Evolutionary conservation across 371 early-diverging fungal species (phyloP).

Genomic region (Zancudomyces culisetae): DNA sequence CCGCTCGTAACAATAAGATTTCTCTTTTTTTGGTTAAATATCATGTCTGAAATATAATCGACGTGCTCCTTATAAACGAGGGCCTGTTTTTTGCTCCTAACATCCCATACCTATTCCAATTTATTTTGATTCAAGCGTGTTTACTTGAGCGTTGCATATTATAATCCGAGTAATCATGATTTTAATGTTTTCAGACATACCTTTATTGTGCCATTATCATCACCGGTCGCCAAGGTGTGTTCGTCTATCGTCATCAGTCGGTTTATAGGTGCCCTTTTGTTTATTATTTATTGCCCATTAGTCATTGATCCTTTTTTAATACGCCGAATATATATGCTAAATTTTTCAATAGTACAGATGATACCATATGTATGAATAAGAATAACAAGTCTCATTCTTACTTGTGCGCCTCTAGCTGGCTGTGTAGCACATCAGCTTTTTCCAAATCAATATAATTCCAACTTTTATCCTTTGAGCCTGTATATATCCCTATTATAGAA

Average conservation of each 20-base stretch:
- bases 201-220: slow-evolving; percentile 75
- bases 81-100: slow-evolving; percentile 34
- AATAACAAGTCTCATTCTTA: too few relatives aligned
- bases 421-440: slow-evolving; percentile 36
- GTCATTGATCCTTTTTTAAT: too few relatives aligned
- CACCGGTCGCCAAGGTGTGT: slow-evolving; percentile 66
- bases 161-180: not conserved
- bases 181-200: not conserved
- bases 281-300: not conserved
- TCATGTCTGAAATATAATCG: slow-evolving; percentile 76
- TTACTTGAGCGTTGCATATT: slow-evolving; percentile 13
- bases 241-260: slow-evolving; percentile 40
- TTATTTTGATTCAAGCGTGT: not conserved
- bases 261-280: slow-evolving; percentile 36
- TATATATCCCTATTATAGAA: slow-evolving; percentile 29
- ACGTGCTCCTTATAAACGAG: slow-evolving; percentile 56
- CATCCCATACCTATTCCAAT: slow-evolving; percentile 45
- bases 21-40: slow-evolving; percentile 35
- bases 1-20: slow-evolving; percentile 59
- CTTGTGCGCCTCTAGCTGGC: slow-evolving; percentile 53
- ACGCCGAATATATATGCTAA: too few relatives aligned
- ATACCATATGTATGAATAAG: too few relatives aligned
- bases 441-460: slow-evolving; percentile 48
- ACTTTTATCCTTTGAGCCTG: slow-evolving; percentile 60
- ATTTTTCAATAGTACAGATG: too few relatives aligned